Conservation (phyloP, 2,329 filamentous ascomycete genomes). For the Phoma sp. region DNA sequence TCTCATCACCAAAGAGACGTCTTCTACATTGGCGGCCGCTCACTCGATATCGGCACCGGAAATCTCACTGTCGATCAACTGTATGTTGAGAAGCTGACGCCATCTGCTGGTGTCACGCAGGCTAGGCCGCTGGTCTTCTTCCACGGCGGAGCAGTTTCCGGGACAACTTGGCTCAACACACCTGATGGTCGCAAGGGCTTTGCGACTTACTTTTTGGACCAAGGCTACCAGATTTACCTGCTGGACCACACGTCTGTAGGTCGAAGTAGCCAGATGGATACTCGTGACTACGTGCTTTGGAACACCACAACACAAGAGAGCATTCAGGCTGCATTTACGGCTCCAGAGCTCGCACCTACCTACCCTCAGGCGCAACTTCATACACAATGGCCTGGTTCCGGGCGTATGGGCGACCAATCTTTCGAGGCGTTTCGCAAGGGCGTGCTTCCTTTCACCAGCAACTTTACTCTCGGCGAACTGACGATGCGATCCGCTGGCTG, state of each 20-base stretch:
- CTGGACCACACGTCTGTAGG: slow-evolving; percentile 56
- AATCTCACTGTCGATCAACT: slow-evolving; percentile 6
- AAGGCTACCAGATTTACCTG: slow-evolving; percentile 56
- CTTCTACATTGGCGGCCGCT: slow-evolving; percentile 19
- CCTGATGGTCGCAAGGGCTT: slow-evolving; percentile 37
- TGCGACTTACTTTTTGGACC: slow-evolving; percentile 11
- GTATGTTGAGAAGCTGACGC: slow-evolving; percentile 17
- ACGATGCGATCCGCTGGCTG: slow-evolving; percentile 47
- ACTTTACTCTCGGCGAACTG: slow-evolving; percentile 35
- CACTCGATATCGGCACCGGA: slow-evolving; percentile 2
- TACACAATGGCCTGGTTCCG: slow-evolving; percentile 51
- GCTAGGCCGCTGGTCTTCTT: slow-evolving; percentile 15
- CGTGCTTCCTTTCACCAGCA: slow-evolving; percentile 46
- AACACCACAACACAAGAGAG: slow-evolving; percentile 1
- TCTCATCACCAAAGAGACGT: slow-evolving; percentile 14
- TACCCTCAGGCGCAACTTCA: slow-evolving; percentile 51
- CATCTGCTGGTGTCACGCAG: background rate
- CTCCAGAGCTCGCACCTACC: slow-evolving; percentile 1
- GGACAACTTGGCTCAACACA: slow-evolving; percentile 46
- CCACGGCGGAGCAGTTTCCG: slow-evolving; percentile 23
- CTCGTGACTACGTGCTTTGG: background rate
- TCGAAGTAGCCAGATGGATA: slow-evolving; percentile 27
- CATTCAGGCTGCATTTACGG: slow-evolving; percentile 10
- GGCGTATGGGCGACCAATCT: slow-evolving; percentile 50
- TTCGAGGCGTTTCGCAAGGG: slow-evolving; percentile 58